Evolutionary conservation across 148 eudicot species (phyloP), one percentile per base, ranked within the genome.

Genomic region (Rheum nobile): DNA sequence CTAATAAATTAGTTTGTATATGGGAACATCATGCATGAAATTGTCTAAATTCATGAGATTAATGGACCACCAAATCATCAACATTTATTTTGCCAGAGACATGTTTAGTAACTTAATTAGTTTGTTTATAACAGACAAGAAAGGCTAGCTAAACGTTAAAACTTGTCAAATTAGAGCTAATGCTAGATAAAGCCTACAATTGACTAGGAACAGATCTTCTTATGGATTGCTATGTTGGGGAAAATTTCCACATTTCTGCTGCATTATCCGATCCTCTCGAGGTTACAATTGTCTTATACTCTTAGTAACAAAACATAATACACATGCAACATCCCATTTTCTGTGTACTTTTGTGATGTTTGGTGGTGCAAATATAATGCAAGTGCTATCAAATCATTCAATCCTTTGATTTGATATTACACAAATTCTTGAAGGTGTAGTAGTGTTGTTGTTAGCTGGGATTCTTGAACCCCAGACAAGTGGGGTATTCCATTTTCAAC

Each of bases 341-440:
- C 19, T 59, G 5, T 59, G 67, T 29, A 28, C 28, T 59, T 59
- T 59, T 28, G 9, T 19, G 1, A 59, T 59, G 67, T 59, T 59
- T 59, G 32, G 67, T 59, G 67, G 67, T 59, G 67, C 67, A 65
- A 65, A 32, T 17, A 65, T 65, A 32, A 65, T 65, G 35, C 37
- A 29, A 61, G n/a, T 12, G n/a, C 38, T 61, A 61, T 61, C 68
- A 65, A 37, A 32, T 31, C 70, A 59, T 13, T 59, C 26, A 13
- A 59, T 28, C 10, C 67, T 59, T 59, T 28, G 37, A 29, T 22
- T 59, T 59, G 35, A 12, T 13, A 29, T 28, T 28, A 59, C 67
- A 28, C 67, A 65, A 65, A 65, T 14, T 0, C n/a, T 65, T 26
- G 9, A 8, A 57, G 1, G 31, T 57, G 31, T 16, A 65, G 32